A percentile compares a stretch with the other conserved stretches of the same genome.
Evolutionary conservation across 2,329 filamentous ascomycete species (phyloP).

Genomic region (Aspergillus luchuensis): DNA sequence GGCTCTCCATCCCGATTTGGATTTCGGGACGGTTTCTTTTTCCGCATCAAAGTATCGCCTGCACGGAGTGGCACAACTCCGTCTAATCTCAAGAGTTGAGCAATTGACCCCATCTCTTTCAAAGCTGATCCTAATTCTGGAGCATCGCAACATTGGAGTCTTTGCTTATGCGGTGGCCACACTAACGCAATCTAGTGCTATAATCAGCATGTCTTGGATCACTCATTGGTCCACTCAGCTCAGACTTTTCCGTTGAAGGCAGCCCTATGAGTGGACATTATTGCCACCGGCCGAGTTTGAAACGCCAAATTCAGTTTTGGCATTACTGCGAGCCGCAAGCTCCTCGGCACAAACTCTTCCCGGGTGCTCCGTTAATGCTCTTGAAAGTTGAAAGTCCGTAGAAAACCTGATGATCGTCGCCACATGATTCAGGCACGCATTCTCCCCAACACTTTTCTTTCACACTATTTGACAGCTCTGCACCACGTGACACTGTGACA

Average conservation of each 20-base stretch:
- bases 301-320: neutral
- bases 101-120: no score
- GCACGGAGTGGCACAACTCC: neutral
- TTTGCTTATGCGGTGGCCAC: neutral
- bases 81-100: neutral
- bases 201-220: neutral
- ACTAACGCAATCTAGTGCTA: neutral
- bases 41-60: neutral
- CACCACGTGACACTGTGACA: neutral
- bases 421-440: constrained; percentile 2
- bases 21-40: neutral
- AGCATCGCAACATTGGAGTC: neutral
- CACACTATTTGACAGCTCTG: neutral
- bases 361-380: neutral
- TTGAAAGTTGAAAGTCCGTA: neutral
- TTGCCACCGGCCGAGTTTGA: neutral
- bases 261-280: constrained; percentile 2
- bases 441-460: neutral
- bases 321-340: neutral
- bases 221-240: neutral
- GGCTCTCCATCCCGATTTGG: neutral
- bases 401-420: neutral
- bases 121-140: no score
- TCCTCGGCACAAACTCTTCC: neutral
- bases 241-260: neutral